Evolutionary conservation across 2,329 filamentous ascomycete species (phyloP).

Genomic region (Fusarium tupiense): DNA sequence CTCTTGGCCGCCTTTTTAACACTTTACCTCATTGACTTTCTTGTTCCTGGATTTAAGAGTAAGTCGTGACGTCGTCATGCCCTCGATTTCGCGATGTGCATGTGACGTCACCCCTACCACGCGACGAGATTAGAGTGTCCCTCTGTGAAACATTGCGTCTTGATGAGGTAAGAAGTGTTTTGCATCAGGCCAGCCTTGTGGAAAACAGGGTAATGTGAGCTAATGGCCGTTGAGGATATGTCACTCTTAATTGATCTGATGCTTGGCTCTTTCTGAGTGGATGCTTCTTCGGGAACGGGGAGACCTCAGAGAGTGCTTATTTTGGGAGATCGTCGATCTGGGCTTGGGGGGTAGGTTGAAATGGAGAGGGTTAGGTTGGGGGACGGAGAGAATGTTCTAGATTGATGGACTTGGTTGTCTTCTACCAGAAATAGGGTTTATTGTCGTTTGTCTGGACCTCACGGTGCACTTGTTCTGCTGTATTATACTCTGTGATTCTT

Average conservation of each 20-base stretch:
- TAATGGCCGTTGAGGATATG: not conserved
- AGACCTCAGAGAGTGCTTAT: not conserved
- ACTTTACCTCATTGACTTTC: not conserved
- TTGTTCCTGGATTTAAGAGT: constrained; percentile 22
- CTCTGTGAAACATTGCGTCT: constrained; percentile 23
- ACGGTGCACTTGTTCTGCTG: not conserved
- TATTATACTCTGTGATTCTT: too few species aligned
- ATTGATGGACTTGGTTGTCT: not conserved
- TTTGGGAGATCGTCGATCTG: not conserved
- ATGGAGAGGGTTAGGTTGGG: not conserved
- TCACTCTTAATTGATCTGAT: not conserved
- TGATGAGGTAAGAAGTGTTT: constrained; percentile 20
- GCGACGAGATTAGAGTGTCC: constrained; percentile 10
- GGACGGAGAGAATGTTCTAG: not conserved
- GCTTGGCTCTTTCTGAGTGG: not conserved
- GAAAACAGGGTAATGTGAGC: not conserved
- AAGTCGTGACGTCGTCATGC: constrained; percentile 45
- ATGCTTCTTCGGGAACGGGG: not conserved
- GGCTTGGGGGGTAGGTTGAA: not conserved
- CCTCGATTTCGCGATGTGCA: constrained; percentile 27
- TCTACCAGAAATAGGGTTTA: not conserved
- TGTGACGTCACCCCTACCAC: constrained; percentile 44
- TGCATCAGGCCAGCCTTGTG: not conserved
- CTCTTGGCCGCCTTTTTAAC: constrained; percentile 2
- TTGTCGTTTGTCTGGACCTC: too few species aligned